Base-by-base conservation (phyloP, 2,329 filamentous ascomycete genomes). In the Phyllachora maydis region DNA sequence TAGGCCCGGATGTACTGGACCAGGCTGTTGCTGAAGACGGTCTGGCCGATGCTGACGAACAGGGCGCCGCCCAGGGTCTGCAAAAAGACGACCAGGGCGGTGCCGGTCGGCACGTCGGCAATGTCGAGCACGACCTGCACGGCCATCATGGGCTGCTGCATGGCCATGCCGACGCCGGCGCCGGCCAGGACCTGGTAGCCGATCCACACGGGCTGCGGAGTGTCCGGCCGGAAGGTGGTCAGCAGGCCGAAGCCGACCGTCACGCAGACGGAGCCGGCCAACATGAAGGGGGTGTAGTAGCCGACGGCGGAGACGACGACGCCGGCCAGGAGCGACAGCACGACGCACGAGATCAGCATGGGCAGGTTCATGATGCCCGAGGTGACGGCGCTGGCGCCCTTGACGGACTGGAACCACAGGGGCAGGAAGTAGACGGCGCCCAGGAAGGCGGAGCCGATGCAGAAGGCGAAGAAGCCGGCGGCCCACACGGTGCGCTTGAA, bases 41-140 rank as follows among this genome's bases (percentile, higher is more conserved):
- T 55, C 36, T 67, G 59, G 0, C 59, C 63, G 12, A 65, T 56
- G 2, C 60, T 55, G 2, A 65, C 58, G 28, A 65, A 65, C 11
- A 69, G 43, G n/a, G n/a, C n/a, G n/a, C n/a, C n/a, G n/a, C 64
- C 65, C 3, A 69, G 50, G 30, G 64, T 64, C 39, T 69, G 63
- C 17, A 52, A 46, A 33, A 69, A 69, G 32, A 68, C 61, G 21
- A 52, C 54, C 30, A 62, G 54, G 8, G 64, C 56, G 16, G 63
- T 53, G 13, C 62, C 64, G 1, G 51, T 59, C 4, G 62, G 52
- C 18, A 69, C 48, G 26, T 69, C 61, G 10, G 56, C 49, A 14
- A 47, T 46, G 10, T 47, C 45, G 6, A 68, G 46, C 0, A 61
- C 56, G 1, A 63, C 55, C 34, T 68, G 63, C 4, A 61, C 52